Percentiles rank a stretch among this genome's conserved stretches.
phyloP scores from a whole-genome alignment of 2,329 filamentous ascomycete species.

The Epichloe sylvatica region DNA sequence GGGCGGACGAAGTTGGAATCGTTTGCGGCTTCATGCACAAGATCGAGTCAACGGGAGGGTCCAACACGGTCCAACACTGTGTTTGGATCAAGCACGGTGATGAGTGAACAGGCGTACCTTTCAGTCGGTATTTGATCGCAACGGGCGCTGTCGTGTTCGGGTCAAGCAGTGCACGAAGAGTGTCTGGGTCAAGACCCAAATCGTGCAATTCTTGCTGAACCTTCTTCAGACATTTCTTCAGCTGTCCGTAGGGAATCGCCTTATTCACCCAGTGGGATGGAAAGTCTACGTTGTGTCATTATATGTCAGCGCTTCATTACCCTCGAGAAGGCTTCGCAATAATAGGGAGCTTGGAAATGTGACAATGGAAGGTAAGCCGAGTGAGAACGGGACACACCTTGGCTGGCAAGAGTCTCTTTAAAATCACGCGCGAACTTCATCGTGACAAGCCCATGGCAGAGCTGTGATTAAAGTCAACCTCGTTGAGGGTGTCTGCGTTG shows the following conservation, averaged over 20 bases:
- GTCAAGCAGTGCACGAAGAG: conserved; percentile 50
- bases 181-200: conserved; percentile 59
- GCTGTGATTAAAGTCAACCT: not conserved
- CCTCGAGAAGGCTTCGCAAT: not conserved
- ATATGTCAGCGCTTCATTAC: not conserved
- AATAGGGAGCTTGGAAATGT: not conserved
- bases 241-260: conserved; percentile 68
- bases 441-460: conserved; percentile 3
- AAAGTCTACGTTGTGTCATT: conserved; percentile 36
- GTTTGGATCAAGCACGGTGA: not conserved
- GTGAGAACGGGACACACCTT: conserved; percentile 25
- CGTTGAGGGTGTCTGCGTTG: not conserved
- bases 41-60: not conserved
- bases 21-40: conserved; percentile 17
- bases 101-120: conserved; percentile 22
- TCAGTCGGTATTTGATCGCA: conserved; percentile 40
- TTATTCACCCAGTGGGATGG: conserved; percentile 58
- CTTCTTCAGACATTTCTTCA: conserved; percentile 82
- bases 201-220: conserved; percentile 56
- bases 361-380: not conserved
- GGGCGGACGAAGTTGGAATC: conserved; percentile 42
- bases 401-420: conserved; percentile 51
- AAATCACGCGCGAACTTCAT: conserved; percentile 88
- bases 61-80: not conserved
- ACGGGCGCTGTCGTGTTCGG: conserved; percentile 32